Evolutionary conservation across 176 grass and related monocot species (phyloP).

Genomic region (Stipa capillata): DNA sequence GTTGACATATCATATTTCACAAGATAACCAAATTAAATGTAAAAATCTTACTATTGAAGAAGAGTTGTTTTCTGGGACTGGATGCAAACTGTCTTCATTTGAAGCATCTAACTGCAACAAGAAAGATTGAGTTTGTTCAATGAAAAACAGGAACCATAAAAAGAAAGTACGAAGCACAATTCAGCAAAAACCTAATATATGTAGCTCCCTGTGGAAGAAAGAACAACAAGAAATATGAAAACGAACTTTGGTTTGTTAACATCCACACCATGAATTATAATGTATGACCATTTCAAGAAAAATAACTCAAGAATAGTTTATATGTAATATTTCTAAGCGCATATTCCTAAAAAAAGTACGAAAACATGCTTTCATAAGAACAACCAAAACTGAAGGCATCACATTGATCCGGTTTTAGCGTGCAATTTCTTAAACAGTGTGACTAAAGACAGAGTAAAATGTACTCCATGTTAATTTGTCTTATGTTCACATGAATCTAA

Average conservation of each 20-base stretch:
- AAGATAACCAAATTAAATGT: constrained; percentile 13
- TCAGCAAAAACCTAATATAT: constrained; percentile 80
- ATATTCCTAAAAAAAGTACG: background rate
- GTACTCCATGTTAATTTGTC: background rate
- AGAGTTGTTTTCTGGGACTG: background rate
- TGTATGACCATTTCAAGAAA: constrained; percentile 54
- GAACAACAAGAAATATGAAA: constrained; percentile 84
- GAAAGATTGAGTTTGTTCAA: constrained; percentile 14
- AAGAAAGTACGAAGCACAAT: background rate
- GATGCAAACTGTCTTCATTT: constrained; percentile 70
- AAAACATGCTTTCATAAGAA: background rate
- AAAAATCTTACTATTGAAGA: constrained; percentile 33
- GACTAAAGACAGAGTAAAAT: background rate
- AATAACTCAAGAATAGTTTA: background rate
- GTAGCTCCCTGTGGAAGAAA: constrained; percentile 90
- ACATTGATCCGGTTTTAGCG: background rate
- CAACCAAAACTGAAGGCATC: background rate
- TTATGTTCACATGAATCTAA: background rate
- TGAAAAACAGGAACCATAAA: background rate
- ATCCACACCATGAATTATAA: constrained; percentile 90
- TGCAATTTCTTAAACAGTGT: background rate
- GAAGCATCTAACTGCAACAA: constrained; percentile 71
- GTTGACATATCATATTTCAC: constrained; percentile 1
- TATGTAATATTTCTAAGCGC: background rate
- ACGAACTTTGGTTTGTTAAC: constrained; percentile 44